Evolutionary conservation across 306 rosid genomes (phyloP).

Genomic region (Spatholobus suberectus): DNA sequence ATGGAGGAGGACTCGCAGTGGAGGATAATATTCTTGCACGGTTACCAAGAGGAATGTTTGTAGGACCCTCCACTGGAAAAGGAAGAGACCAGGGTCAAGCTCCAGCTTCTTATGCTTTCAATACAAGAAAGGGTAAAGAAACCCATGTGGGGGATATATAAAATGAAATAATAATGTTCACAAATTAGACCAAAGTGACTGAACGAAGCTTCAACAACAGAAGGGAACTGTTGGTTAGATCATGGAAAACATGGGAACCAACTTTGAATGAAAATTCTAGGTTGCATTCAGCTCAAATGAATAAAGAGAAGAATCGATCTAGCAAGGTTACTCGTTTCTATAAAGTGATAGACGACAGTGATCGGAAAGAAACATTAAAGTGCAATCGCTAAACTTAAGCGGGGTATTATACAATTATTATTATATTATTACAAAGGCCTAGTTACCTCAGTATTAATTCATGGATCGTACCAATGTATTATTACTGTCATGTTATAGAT

Average conservation of each 20-base stretch:
- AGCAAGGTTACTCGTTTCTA: background rate
- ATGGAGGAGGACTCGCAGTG: constrained; percentile 45
- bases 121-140: constrained; percentile 39
- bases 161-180: constrained; percentile 41
- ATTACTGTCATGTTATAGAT: constrained; percentile 39
- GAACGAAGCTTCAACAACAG: constrained; percentile 16
- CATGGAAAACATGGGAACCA: constrained; percentile 43
- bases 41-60: constrained; percentile 73
- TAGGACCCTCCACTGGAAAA: constrained; percentile 58
- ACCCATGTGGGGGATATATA: constrained; percentile 38
- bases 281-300: background rate
- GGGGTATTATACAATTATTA: background rate
- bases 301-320: background rate
- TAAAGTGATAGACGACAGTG: background rate
- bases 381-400: background rate
- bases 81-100: constrained; percentile 40
- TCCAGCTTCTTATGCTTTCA: constrained; percentile 54
- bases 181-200: constrained; percentile 36
- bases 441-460: background rate
- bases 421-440: background rate
- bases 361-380: background rate
- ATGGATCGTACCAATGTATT: constrained; percentile 38
- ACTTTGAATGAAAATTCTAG: background rate
- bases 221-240: constrained; percentile 1
- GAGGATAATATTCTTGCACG: constrained; percentile 61